Percentiles rank a stretch among this genome's conserved stretches.
Evolutionary conservation across 2,329 filamentous ascomycete genomes (phyloP).

Genomic region (Monosporascus sp.): DNA sequence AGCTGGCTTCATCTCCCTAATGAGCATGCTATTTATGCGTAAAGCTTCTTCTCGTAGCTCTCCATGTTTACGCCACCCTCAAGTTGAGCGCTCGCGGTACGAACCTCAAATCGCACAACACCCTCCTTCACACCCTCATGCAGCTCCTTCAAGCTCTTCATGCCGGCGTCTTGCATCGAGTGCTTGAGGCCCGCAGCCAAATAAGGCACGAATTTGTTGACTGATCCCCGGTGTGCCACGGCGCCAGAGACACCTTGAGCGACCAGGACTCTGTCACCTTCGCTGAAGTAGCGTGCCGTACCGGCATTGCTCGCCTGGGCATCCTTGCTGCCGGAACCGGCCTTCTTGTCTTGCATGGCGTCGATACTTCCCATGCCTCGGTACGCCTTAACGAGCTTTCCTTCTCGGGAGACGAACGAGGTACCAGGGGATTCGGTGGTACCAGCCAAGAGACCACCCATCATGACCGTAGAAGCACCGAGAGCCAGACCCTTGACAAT

Average conservation of each 20-base stretch:
- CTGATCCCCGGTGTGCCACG: constrained; percentile 74
- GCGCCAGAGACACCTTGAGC: constrained; percentile 92
- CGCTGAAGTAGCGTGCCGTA: constrained; percentile 96
- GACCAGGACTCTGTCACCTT: constrained; percentile 89
- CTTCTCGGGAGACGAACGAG: constrained; percentile 92
- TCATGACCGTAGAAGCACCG: constrained; percentile 95
- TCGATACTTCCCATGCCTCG: constrained; percentile 98
- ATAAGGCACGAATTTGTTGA: constrained; percentile 95
- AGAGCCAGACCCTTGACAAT: constrained; percentile 97
- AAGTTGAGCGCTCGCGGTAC: constrained; percentile 88
- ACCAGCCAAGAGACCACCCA: constrained; percentile 95
- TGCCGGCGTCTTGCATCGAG: constrained; percentile 91
- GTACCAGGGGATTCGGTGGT: constrained; percentile 96
- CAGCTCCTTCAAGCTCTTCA: constrained; percentile 71
- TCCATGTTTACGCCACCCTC: constrained; percentile 98
- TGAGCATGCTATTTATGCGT: constrained; percentile 53
- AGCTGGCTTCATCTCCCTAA: not conserved
- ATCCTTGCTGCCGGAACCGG: constrained; percentile 66
- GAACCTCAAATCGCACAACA: constrained; percentile 83
- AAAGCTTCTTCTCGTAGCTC: constrained; percentile 99
- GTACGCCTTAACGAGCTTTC: constrained; percentile 98
- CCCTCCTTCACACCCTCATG: constrained; percentile 70
- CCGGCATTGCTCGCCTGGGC: constrained; percentile 83
- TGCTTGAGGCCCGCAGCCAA: constrained; percentile 94
- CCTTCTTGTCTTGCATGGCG: constrained; percentile 99